Base-by-base conservation (phyloP, 768 basidiomycete genomes). In the Leccinum fibrillosum region DNA sequence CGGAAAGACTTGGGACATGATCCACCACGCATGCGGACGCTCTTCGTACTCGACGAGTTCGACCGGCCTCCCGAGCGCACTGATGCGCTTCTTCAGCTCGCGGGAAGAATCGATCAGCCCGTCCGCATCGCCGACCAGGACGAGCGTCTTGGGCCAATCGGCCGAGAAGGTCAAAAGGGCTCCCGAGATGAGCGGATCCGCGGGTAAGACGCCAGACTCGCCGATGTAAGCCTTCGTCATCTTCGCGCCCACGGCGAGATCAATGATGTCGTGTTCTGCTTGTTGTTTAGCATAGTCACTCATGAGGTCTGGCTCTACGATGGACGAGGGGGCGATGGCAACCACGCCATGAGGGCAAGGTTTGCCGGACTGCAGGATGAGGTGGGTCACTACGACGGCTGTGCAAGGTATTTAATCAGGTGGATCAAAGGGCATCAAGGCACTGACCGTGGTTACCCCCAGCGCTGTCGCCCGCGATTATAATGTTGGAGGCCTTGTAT, bases 331-430 rank as follows among this genome's bases (percentile, higher is more conserved):
- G 0, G 85, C 75, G 32, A 89, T 75, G 19, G 86, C 72, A 26
- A 83, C 73, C 60, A 90, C 71, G 59, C 88, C 83, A 0, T 72
- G 68, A 45, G 83, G 82, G 34, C 86, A 73, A 4, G 74, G 73
- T 37, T 74, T 47, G 66, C 17, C 82, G 19, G 84, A 84, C 72
- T 89, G 86, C 57, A 78, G 74, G 47, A 82, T 69, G 23, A 72
- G 64, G 37, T 70, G 69, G 8, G 70, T 60, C 42, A 70, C 32
- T 5, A 70, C 57, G 10, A 72, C 5, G 32, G 70, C 70, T 66
- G 45, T 35, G 8, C 12, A 6, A 12, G 9, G 5, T 32, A 32
- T 32, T 32, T 12, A 35, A 21, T 0, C 8, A 52, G 7, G n/a
- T 13, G 19, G 17, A 21, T 35, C 21, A 51, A 50, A 23, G 19